Evolutionary conservation across 108 stramenopile species (phyloP).

Genomic region (Schizochytrium sp.): DNA sequence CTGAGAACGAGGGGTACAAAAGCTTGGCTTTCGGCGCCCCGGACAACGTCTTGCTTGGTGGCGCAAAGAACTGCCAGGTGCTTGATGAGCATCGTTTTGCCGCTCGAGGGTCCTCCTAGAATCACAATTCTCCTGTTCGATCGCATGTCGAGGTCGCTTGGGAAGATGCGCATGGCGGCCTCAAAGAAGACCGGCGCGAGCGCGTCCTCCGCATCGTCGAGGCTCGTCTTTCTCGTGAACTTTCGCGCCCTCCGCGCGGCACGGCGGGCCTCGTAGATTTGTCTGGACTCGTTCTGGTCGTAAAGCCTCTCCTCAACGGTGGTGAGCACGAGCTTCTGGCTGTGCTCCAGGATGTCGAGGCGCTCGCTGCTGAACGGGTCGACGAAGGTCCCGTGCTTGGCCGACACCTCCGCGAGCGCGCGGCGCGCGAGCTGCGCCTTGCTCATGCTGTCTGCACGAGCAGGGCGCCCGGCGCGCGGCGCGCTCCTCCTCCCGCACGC

Average conservation of each 20-base stretch:
- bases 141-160: not conserved
- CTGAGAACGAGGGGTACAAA: not conserved
- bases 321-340: not conserved
- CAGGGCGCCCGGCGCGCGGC: too few species aligned
- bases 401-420: not conserved
- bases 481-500: too few species aligned
- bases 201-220: not conserved
- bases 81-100: not conserved
- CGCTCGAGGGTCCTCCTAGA: not conserved
- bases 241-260: not conserved
- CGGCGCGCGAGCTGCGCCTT: not conserved
- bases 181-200: not conserved
- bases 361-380: not conserved
- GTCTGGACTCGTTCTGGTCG: not conserved
- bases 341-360: not conserved
- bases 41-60: not conserved
- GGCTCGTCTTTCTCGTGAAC: not conserved
- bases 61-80: conserved; percentile 9
- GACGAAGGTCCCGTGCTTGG: not conserved
- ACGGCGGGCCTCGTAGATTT: too few species aligned
- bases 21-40: not conserved
- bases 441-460: too few species aligned
- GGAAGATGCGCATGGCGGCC: not conserved
- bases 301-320: not conserved
- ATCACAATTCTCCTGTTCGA: not conserved